phyloP scores from a whole-genome alignment of 78 protist species.

The Dictyostelium purpureum region DNA sequence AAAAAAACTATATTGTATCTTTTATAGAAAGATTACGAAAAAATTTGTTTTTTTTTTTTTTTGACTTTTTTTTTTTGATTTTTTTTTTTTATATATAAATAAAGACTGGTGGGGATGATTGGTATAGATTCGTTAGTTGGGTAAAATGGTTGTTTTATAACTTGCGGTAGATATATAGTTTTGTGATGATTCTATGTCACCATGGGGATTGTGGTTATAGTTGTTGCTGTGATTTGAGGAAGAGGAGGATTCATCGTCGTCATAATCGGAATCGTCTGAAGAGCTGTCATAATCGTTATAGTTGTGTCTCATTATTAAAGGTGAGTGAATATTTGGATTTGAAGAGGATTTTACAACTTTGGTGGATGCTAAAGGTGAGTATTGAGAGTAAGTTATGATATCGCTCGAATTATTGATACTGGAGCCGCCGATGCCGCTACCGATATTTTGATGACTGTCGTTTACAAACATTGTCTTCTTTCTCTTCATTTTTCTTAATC shows the following conservation, averaged over 20 bases:
- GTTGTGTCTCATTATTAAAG: background rate
- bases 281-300: too few relatives aligned
- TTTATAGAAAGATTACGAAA: background rate
- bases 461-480: background rate
- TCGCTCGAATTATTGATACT: too few relatives aligned
- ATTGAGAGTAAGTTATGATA: background rate
- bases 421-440: background rate
- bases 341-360: background rate
- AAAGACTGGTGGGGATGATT: too few relatives aligned
- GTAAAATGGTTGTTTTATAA: background rate
- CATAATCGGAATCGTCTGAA: too few relatives aligned
- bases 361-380: background rate
- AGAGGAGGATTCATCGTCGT: background rate
- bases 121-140: background rate
- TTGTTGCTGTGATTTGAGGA: background rate
- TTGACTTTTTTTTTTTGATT: background rate
- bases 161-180: background rate
- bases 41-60: background rate
- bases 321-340: background rate
- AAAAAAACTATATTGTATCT: too few relatives aligned
- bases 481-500: conserved; percentile 42
- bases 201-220: background rate
- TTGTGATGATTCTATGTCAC: background rate
- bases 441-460: background rate
- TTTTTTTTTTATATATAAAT: background rate